Evolutionary conservation across 768 basidiomycete genomes (phyloP).

Genomic region (Steccherinum ochraceum): DNA sequence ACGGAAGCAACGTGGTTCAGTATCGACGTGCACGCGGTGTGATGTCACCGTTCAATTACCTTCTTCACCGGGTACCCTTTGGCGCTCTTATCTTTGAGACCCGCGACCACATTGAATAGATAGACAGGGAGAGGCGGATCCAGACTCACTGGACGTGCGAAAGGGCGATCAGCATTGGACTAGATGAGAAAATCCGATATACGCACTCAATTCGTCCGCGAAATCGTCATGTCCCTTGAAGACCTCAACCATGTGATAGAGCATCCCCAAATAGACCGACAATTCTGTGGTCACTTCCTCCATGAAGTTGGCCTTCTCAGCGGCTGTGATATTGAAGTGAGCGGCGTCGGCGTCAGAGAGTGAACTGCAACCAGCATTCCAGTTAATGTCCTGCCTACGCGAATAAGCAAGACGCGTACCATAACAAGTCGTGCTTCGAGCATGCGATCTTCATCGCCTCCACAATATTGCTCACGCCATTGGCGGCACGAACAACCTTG

Average conservation of each 20-base stretch:
- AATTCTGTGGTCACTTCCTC: conserved; percentile 92
- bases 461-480: conserved; percentile 78
- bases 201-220: conserved; percentile 92
- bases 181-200: conserved; percentile 2
- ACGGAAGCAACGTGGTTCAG: conserved; percentile 5
- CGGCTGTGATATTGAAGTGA: conserved; percentile 61
- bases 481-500: conserved; percentile 74
- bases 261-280: conserved; percentile 89
- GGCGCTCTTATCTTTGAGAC: conserved; percentile 86
- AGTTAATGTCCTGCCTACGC: background rate
- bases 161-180: conserved; percentile 7
- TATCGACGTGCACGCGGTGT: conserved; percentile 10
- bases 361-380: conserved; percentile 38
- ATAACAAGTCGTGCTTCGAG: conserved; percentile 78
- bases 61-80: conserved; percentile 98
- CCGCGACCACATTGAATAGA: conserved; percentile 85
- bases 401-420: conserved; percentile 34
- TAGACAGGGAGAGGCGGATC: conserved; percentile 93
- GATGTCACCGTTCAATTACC: conserved; percentile 33
- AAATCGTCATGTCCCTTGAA: conserved; percentile 93
- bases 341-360: conserved; percentile 70
- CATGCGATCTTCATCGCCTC: conserved; percentile 88
- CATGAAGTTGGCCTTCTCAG: conserved; percentile 71
- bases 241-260: conserved; percentile 92
- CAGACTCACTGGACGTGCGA: conserved; percentile 69